Evolutionary conservation across 1,139 yeast genomes (phyloP), one percentile per base, ranked within the genome.

Genomic region (Trichomonascaceae sp.): DNA sequence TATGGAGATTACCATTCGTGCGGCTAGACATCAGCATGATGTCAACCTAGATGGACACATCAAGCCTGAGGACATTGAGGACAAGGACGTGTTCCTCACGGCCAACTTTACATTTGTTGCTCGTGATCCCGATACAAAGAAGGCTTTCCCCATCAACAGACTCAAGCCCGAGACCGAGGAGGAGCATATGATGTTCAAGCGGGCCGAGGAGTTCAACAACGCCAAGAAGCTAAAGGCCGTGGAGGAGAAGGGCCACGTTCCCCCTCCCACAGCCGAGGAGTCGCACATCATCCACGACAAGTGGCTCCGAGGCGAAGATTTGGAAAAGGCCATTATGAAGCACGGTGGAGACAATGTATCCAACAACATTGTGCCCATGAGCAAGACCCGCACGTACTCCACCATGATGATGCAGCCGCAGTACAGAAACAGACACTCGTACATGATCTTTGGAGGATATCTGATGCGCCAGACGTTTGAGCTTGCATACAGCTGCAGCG

Each of bases 81-180:
- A 68, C 32, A 65, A 62, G 36, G 72, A 70, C 39, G 68, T 71
- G 26, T 79, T 85, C 55, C 60, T 85, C 47, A 74, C 85, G 23
- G 95, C 96, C 11, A 81, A 81, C 51, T 87, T 87, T 64, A 87
- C 97, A 0, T 85, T 87, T 60, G 97, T 85, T 26, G 96, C 96
- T 13, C 71, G 96, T 54, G 81, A 87, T 54, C 96, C 96, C 9
- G 71, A 72, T 35, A 84, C 95, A 16, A 92, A 81, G 56, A 77
- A 71, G 52, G 76, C 94, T 1, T 80, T 82, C 61, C 82, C 93
- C 8, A 77, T 85, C 44, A 85, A 85, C 62, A 68, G 76, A 44
- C 62, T 85, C 34, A 67, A 80, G 29, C 95, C 95, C 15, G 64
- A 74, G 13, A 68, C 73, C 29, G 85, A 78, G 46, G 57, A 60